A percentile compares a stretch with the other conserved stretches of the same genome.
These are phyloP conservation scores for Rhododendron ovatum DNA, from an alignment of 148 eudicot species.

Conservation along the genomic window DNA sequence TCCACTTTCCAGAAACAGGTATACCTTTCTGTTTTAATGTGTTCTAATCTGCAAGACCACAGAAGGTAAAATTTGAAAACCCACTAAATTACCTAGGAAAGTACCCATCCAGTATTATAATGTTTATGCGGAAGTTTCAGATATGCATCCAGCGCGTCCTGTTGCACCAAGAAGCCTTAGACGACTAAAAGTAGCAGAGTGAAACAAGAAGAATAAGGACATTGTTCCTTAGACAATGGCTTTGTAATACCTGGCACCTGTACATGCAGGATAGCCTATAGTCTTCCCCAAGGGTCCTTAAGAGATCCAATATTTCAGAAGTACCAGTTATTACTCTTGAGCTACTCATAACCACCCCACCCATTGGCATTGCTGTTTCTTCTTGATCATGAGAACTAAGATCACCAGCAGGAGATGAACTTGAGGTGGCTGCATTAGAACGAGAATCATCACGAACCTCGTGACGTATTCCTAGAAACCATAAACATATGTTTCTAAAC, in stretches of 20 bases:
- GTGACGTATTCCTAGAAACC: constrained; percentile 47
- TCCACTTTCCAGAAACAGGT: neutral
- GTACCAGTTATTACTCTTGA: constrained; percentile 57
- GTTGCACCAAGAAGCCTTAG: constrained; percentile 20
- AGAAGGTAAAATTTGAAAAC: neutral
- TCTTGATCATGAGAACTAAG: constrained; percentile 58
- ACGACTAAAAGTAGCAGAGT: constrained; percentile 12
- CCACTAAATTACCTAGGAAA: constrained; percentile 61
- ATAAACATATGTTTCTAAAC: constrained; percentile 1
- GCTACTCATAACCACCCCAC: constrained; percentile 42
- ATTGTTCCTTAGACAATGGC: neutral
- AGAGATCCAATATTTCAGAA: constrained; percentile 62
- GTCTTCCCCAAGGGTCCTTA: constrained; percentile 79
- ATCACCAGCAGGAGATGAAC: constrained; percentile 52
- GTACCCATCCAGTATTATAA: constrained; percentile 93
- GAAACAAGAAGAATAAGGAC: constrained; percentile 5
- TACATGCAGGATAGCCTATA: constrained; percentile 82
- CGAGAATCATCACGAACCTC: constrained; percentile 62
- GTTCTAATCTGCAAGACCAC: neutral
- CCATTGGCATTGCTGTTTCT: constrained; percentile 28
- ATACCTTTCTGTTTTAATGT: neutral
- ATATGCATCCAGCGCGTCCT: constrained; percentile 85
- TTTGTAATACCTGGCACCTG: constrained; percentile 68
- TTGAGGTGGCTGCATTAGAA: constrained; percentile 35
- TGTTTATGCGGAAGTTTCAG: constrained; percentile 77